Evolutionary conservation across 768 basidiomycete genomes (phyloP).

Genomic region (Melanogaster broomeanus): DNA sequence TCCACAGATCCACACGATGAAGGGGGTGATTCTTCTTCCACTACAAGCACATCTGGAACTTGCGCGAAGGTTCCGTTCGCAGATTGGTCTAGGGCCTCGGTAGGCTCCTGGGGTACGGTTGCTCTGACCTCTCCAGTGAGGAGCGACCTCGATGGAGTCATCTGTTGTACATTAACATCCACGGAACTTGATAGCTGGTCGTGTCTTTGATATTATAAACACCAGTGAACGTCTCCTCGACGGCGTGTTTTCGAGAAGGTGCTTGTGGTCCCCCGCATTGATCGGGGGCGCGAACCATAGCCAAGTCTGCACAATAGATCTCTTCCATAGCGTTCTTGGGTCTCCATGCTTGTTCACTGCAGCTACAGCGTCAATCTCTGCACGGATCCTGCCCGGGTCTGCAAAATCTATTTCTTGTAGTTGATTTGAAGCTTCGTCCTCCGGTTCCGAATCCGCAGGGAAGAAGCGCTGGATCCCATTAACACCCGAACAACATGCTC

Average conservation of each 20-base stretch:
- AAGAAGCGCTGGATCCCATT: slow-evolving; percentile 33
- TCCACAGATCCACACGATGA: not conserved
- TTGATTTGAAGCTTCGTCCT: slow-evolving; percentile 35
- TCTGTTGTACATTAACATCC: not conserved
- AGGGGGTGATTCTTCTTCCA: not conserved
- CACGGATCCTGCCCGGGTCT: slow-evolving; percentile 52
- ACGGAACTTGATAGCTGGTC: not conserved
- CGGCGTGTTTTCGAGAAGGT: slow-evolving; percentile 13
- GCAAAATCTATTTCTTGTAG: slow-evolving; percentile 68
- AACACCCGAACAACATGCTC: slow-evolving; percentile 68
- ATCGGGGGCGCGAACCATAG: slow-evolving; percentile 43
- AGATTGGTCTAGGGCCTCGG: slow-evolving; percentile 9
- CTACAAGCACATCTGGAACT: not conserved
- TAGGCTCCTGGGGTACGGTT: slow-evolving; percentile 2
- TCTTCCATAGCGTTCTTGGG: slow-evolving; percentile 41
- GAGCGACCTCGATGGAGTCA: not conserved
- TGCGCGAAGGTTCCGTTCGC: not conserved
- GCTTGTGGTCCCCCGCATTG: slow-evolving; percentile 17
- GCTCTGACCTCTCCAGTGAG: slow-evolving; percentile 2
- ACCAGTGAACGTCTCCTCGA: slow-evolving; percentile 40
- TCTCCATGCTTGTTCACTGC: not conserved
- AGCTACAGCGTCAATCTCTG: slow-evolving; percentile 37
- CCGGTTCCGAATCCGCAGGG: slow-evolving; percentile 30
- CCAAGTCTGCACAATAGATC: slow-evolving; percentile 66
- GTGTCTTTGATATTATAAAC: slow-evolving; percentile 29